These are phyloP conservation scores for Taxillus chinensis DNA, from an alignment of 164 flowering plant genomes.

Conservation along the genomic window DNA sequence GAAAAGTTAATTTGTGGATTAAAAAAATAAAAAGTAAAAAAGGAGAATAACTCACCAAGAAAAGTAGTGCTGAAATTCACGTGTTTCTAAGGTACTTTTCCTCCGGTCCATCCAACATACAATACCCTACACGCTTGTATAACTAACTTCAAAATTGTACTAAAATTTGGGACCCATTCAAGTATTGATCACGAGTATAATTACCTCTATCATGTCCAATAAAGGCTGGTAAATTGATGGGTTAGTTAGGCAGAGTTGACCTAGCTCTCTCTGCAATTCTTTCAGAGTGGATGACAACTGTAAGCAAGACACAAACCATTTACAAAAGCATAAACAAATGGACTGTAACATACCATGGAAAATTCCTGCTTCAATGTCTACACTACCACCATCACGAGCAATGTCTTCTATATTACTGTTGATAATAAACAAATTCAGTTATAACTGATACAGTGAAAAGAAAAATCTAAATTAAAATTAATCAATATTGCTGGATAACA, in stretches of 20 bases:
- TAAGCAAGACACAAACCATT: constrained; percentile 11
- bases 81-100: constrained; percentile 48
- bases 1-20: background rate
- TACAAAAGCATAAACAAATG: background rate
- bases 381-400: constrained; percentile 87
- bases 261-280: constrained; percentile 74
- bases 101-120: constrained; percentile 61
- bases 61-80: constrained; percentile 63
- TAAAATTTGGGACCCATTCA: background rate
- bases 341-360: constrained; percentile 47
- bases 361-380: constrained; percentile 73
- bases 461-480: background rate
- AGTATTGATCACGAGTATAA: background rate
- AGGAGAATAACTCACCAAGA: constrained; percentile 42
- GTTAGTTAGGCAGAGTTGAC: constrained; percentile 45
- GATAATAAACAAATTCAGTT: constrained; percentile 8
- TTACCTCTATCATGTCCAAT: constrained; percentile 71
- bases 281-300: constrained; percentile 15
- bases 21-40: too few relatives aligned
- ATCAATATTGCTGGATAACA: background rate
- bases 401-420: constrained; percentile 93
- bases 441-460: background rate
- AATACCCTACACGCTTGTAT: constrained; percentile 41
- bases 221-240: constrained; percentile 55
- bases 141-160: background rate